Conservation (phyloP, 2,329 filamentous ascomycete species). For the Aspergillus viridinutans region DNA sequence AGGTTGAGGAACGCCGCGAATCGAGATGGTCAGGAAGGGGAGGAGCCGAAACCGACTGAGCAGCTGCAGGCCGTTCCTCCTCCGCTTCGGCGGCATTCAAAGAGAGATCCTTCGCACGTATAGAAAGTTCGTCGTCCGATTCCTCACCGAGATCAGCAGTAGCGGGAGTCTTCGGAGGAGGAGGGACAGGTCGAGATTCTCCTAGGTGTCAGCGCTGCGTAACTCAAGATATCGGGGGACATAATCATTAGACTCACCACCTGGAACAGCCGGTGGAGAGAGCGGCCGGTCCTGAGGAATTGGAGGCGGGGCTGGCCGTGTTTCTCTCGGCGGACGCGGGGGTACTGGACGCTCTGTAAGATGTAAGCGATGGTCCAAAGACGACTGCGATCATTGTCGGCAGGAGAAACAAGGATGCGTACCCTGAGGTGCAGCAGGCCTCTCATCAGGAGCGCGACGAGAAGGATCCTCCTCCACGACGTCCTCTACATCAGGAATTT, state of each 20-base stretch:
- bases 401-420: constrained; percentile 25
- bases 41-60: constrained; percentile 47
- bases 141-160: constrained; percentile 75
- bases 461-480: constrained; percentile 29
- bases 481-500: constrained; percentile 55
- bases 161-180: constrained; percentile 50
- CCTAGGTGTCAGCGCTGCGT: constrained; percentile 23
- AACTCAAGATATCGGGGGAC: neutral
- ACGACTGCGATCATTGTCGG: neutral
- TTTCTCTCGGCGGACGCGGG: constrained; percentile 39
- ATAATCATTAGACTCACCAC: constrained; percentile 50
- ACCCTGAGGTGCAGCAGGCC: constrained; percentile 50
- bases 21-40: constrained; percentile 37
- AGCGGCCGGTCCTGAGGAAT: constrained; percentile 32
- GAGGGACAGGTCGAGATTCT: constrained; percentile 60
- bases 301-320: constrained; percentile 36
- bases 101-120: constrained; percentile 44
- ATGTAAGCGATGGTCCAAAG: constrained; percentile 1
- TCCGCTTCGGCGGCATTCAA: constrained; percentile 39
- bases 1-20: constrained; percentile 36
- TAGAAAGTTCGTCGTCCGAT: constrained; percentile 81
- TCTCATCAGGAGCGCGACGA: constrained; percentile 37
- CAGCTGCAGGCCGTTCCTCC: constrained; percentile 40
- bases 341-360: constrained; percentile 44
- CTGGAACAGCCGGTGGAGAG: constrained; percentile 39